phyloP scores from a whole-genome alignment of 2,329 filamentous ascomycete genomes.

The Mycosphaerelloides madeirae region DNA sequence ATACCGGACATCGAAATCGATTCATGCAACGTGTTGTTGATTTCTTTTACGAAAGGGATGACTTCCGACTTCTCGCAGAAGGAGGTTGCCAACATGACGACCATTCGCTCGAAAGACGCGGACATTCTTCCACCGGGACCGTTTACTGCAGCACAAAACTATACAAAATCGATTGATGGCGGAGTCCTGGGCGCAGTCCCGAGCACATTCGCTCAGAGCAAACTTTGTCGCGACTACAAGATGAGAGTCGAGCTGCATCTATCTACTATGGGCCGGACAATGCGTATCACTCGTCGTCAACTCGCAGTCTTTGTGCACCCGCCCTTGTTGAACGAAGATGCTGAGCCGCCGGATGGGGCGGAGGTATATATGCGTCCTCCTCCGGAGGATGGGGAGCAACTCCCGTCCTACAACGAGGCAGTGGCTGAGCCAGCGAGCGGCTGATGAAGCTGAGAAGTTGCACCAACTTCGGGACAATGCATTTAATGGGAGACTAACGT shows the following conservation, averaged over 20 bases:
- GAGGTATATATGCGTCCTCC: too few relatives aligned
- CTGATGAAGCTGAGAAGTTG: too few relatives aligned
- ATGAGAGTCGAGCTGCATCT: slow-evolving; percentile 3
- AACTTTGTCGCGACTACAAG: slow-evolving; percentile 4
- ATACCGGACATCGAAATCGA: slow-evolving; percentile 3
- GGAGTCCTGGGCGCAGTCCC: slow-evolving; percentile 1
- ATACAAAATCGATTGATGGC: background rate
- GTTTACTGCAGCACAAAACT: background rate
- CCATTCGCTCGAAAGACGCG: background rate
- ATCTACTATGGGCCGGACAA: background rate
- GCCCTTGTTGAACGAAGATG: slow-evolving; percentile 1
- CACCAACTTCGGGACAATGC: too few relatives aligned
- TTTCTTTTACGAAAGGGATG: slow-evolving; percentile 1
- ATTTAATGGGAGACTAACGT: too few relatives aligned
- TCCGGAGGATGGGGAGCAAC: background rate
- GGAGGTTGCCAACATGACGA: background rate
- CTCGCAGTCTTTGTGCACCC: slow-evolving; percentile 4
- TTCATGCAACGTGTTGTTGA: background rate
- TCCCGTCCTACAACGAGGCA: background rate
- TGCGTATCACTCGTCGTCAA: background rate
- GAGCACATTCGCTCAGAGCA: slow-evolving; percentile 2
- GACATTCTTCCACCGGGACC: background rate
- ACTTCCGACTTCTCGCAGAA: background rate
- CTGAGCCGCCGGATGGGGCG: background rate
- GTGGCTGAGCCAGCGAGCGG: background rate